These are phyloP conservation scores for Suillus subluteus DNA, from an alignment of 768 basidiomycete species.

Conservation along the genomic window DNA sequence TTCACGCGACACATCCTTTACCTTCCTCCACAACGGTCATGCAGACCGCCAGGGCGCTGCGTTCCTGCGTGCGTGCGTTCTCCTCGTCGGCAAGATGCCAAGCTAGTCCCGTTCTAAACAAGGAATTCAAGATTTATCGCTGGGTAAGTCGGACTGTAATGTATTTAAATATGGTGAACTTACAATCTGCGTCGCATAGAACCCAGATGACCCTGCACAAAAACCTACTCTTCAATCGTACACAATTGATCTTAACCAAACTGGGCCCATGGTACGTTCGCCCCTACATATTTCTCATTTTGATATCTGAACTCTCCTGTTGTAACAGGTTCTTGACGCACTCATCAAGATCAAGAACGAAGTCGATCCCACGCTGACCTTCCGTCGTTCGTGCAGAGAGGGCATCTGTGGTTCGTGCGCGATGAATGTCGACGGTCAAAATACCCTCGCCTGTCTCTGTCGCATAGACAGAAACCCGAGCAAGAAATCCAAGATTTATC, in stretches of 20 bases:
- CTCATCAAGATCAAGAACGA: slow-evolving; percentile 99
- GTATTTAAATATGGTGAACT: background rate
- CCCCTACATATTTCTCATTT: background rate
- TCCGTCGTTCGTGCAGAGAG: slow-evolving; percentile 91
- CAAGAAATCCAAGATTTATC: slow-evolving; percentile 92
- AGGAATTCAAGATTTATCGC: slow-evolving; percentile 99
- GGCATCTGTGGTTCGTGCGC: slow-evolving; percentile 98
- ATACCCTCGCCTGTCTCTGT: slow-evolving; percentile 97
- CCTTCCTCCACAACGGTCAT: slow-evolving; percentile 13
- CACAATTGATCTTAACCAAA: slow-evolving; percentile 90
- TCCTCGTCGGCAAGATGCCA: slow-evolving; percentile 30
- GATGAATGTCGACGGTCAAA: slow-evolving; percentile 98
- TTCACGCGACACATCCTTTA: slow-evolving; percentile 21
- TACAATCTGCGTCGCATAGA: slow-evolving; percentile 45
- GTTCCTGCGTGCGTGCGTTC: slow-evolving; percentile 34
- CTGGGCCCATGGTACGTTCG: slow-evolving; percentile 84
- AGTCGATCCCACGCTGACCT: slow-evolving; percentile 94
- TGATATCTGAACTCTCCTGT: background rate
- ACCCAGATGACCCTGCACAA: slow-evolving; percentile 91
- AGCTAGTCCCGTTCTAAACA: slow-evolving; percentile 65
- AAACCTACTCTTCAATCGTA: slow-evolving; percentile 93
- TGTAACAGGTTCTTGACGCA: slow-evolving; percentile 74
- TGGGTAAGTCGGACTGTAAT: slow-evolving; percentile 58
- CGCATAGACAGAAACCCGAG: slow-evolving; percentile 78
- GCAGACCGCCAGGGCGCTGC: slow-evolving; percentile 19